phyloP scores from a whole-genome alignment of 148 eudicot genomes.

The Arbutus unedo region DNA sequence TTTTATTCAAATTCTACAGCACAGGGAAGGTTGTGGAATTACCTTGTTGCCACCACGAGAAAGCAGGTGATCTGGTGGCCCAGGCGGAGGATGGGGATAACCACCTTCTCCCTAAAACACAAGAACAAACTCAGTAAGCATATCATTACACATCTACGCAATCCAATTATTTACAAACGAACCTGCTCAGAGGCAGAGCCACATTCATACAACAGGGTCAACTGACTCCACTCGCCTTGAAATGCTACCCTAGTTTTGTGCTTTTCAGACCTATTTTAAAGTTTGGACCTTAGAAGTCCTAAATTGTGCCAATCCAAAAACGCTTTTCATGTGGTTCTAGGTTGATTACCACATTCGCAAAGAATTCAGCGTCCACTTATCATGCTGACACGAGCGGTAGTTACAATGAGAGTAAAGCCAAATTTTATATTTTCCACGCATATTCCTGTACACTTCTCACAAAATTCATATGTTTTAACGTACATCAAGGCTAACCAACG shows the following conservation, averaged over 20 bases:
- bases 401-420: not conserved
- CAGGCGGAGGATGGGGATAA: conserved; percentile 27
- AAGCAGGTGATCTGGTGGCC: conserved; percentile 34
- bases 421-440: not conserved
- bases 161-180: not conserved
- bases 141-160: not conserved
- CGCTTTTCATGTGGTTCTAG: not conserved
- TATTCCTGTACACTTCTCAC: not conserved
- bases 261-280: not conserved
- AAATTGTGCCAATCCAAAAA: not conserved
- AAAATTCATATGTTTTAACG: not conserved
- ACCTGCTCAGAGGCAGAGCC: not conserved
- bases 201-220: not conserved
- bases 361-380: not conserved
- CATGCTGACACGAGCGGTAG: not conserved
- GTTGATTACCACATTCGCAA: not conserved
- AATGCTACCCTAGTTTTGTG: not conserved
- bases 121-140: not conserved
- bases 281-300: not conserved
- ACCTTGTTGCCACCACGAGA: conserved; percentile 51
- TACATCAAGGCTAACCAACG: not conserved
- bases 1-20: not conserved
- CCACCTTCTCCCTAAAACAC: conserved; percentile 19
- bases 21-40: not conserved
- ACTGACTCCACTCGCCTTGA: not conserved